Percentiles rank a stretch among this genome's conserved stretches.
Conservation (phyloP, 441 rosid species). For the Populus hybrid region DNA sequence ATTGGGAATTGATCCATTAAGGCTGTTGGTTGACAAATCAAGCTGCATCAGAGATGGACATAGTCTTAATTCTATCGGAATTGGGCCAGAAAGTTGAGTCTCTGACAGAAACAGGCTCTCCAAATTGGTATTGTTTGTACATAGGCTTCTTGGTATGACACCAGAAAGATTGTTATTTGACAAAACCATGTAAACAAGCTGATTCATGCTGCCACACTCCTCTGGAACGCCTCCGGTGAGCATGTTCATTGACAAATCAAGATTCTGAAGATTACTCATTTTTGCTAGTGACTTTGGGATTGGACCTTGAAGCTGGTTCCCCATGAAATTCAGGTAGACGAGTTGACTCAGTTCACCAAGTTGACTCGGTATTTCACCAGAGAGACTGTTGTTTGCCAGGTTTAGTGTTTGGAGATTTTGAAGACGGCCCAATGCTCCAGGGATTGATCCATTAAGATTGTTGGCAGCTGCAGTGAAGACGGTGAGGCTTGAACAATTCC, state of each 20-base stretch:
- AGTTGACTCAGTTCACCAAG: slow-evolving; percentile 61
- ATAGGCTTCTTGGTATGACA: slow-evolving; percentile 41
- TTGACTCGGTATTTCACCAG: slow-evolving; percentile 59
- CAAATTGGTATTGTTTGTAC: slow-evolving; percentile 52
- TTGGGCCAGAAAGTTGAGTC: slow-evolving; percentile 55
- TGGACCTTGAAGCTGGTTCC: slow-evolving; percentile 54
- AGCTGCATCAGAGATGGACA: slow-evolving; percentile 62
- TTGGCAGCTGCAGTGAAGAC: slow-evolving; percentile 51
- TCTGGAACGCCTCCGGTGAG: slow-evolving; percentile 66
- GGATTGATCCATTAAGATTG: slow-evolving; percentile 72
- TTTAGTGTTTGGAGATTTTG: slow-evolving; percentile 53
- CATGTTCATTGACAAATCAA: slow-evolving; percentile 63
- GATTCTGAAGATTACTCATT: slow-evolving; percentile 46
- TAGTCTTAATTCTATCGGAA: slow-evolving; percentile 51
- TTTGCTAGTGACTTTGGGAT: slow-evolving; percentile 53
- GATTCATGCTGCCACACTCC: slow-evolving; percentile 59
- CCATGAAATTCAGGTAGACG: slow-evolving; percentile 54
- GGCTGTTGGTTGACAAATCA: slow-evolving; percentile 71
- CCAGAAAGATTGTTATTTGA: slow-evolving; percentile 62
- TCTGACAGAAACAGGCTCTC: slow-evolving; percentile 47
- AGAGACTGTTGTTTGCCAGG: slow-evolving; percentile 63
- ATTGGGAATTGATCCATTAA: slow-evolving; percentile 58
- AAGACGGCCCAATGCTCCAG: slow-evolving; percentile 52
- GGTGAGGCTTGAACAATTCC: slow-evolving; percentile 67
- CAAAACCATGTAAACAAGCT: slow-evolving; percentile 53